Percentiles rank a stretch among this genome's conserved stretches.
phyloP scores from a whole-genome alignment of 345 rosid species.

The Zanthoxylum bungeanum region DNA sequence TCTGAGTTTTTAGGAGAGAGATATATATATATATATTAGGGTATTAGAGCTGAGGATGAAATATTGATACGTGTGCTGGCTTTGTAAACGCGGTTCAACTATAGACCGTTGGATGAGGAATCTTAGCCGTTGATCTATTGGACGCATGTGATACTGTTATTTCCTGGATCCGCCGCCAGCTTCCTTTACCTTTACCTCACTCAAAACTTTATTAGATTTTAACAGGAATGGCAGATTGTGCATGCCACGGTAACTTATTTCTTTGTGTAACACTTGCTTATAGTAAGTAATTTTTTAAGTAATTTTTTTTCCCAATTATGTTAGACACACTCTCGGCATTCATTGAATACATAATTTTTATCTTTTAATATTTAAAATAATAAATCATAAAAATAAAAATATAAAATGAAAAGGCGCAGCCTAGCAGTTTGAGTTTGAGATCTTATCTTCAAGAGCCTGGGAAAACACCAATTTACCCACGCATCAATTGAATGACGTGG shows the following conservation, averaged over 20 bases:
- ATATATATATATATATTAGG: slow-evolving; percentile 22
- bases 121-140: slow-evolving; percentile 25
- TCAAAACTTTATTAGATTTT: no score
- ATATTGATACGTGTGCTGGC: slow-evolving; percentile 18
- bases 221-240: neutral
- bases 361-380: no score
- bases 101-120: slow-evolving; percentile 29
- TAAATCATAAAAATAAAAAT: no score
- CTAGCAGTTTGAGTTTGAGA: no score
- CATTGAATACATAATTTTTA: no score
- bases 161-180: slow-evolving; percentile 33
- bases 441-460: no score
- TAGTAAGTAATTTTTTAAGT: neutral
- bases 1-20: slow-evolving; percentile 12
- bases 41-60: slow-evolving; percentile 13
- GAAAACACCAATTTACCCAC: no score
- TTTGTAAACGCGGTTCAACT: slow-evolving; percentile 30
- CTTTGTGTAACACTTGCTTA: neutral
- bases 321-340: no score
- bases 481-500: no score
- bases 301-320: no score
- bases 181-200: neutral
- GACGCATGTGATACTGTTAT: slow-evolving; percentile 14
- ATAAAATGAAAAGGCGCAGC: no score
- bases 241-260: neutral